These are phyloP conservation scores for Mucor piriformis DNA, from an alignment of 371 early-diverging fungal species.

Conservation along the genomic window DNA sequence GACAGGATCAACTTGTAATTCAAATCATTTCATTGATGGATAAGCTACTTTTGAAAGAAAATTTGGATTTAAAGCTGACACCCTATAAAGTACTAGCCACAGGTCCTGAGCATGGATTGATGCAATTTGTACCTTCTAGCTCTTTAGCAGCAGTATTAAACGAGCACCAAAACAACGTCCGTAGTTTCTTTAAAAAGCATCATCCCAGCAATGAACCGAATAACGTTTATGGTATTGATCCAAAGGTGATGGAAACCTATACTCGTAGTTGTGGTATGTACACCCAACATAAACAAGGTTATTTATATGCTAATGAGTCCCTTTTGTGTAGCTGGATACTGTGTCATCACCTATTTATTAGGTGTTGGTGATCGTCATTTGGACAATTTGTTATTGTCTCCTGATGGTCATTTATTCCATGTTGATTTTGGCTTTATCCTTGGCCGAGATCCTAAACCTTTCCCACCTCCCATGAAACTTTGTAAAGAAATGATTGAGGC, in stretches of 20 bases:
- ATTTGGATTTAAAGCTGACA: slow-evolving; percentile 88
- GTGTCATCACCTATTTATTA: slow-evolving; percentile 96
- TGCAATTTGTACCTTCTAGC: slow-evolving; percentile 88
- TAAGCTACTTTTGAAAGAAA: slow-evolving; percentile 88
- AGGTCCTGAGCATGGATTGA: slow-evolving; percentile 87
- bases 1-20: slow-evolving; percentile 97
- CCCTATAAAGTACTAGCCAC: slow-evolving; percentile 96
- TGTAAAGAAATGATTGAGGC: slow-evolving; percentile 99
- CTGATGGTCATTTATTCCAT: slow-evolving; percentile 92
- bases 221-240: slow-evolving; percentile 71
- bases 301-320: too few species aligned
- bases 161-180: slow-evolving; percentile 81
- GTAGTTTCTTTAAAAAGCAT: slow-evolving; percentile 74
- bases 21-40: slow-evolving; percentile 97
- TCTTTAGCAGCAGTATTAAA: slow-evolving; percentile 89
- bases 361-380: slow-evolving; percentile 99
- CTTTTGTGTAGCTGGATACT: slow-evolving; percentile 87
- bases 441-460: slow-evolving; percentile 98
- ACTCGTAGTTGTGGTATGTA: slow-evolving; percentile 87
- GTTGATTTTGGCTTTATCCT: slow-evolving; percentile 98
- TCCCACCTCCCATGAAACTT: slow-evolving; percentile 98
- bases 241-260: slow-evolving; percentile 91
- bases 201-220: slow-evolving; percentile 66
- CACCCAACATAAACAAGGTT: too few species aligned
- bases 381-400: slow-evolving; percentile 93